A percentile compares a stretch with the other conserved stretches of the same genome.
Conservation (phyloP, 1,284 basidiomycete genomes). For the Tilletia caries region DNA sequence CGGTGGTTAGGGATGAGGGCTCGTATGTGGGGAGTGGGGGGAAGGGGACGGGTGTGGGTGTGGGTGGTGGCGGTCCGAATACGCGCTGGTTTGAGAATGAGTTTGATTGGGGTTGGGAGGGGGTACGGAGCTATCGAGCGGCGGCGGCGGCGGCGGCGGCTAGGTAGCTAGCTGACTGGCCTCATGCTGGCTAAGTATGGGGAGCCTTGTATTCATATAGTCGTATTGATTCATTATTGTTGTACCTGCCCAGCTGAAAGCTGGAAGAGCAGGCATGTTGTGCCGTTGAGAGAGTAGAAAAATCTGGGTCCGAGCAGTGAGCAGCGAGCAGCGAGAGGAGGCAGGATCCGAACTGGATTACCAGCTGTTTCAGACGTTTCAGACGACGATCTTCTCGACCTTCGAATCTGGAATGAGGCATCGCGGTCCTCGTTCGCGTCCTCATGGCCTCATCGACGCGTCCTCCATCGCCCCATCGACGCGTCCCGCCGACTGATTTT, state of each 20-base stretch:
- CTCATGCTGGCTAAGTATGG: background rate
- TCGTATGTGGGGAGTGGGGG: background rate
- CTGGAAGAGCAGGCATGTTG: too few species aligned
- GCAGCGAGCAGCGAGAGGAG: background rate
- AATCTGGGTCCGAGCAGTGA: background rate
- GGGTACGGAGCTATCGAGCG: background rate
- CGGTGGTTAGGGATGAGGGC: constrained; percentile 4
- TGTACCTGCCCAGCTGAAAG: background rate
- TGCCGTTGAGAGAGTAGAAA: background rate
- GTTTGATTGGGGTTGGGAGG: constrained; percentile 3
- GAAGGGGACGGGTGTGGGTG: background rate
- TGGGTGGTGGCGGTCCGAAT: constrained; percentile 4
- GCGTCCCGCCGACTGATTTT: too few species aligned
- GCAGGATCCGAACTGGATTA: too few species aligned
- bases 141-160: background rate
- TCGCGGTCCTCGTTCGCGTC: too few species aligned
- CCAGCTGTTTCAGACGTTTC: too few species aligned
- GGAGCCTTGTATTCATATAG: background rate
- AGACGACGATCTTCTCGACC: too few species aligned
- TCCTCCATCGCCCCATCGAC: too few species aligned
- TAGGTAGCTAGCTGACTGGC: background rate
- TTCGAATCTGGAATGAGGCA: too few species aligned
- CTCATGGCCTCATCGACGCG: too few species aligned
- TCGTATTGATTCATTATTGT: background rate
- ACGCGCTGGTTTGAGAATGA: constrained; percentile 9